Evolutionary conservation across 768 basidiomycete species (phyloP).

Genomic region (Amanita molliuscula): DNA sequence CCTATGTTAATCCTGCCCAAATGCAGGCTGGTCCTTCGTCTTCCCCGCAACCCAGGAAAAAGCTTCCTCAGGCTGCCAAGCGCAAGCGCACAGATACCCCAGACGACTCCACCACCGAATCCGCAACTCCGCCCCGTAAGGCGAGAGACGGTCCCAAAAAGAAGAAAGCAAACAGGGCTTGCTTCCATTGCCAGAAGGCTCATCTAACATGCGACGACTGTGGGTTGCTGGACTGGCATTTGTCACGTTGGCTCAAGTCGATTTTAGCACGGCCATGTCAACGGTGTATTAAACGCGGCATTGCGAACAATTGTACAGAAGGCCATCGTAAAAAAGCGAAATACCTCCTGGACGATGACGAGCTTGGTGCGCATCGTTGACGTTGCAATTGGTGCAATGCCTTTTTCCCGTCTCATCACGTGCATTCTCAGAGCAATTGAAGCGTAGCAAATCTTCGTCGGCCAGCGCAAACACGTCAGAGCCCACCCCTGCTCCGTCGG

Average conservation of each 20-base stretch:
- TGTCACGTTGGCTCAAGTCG: conserved; percentile 8
- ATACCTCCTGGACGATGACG: conserved; percentile 89
- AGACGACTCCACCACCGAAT: conserved; percentile 43
- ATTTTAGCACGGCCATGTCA: conserved; percentile 86
- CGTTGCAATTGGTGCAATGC: conserved; percentile 15
- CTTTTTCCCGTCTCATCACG: conserved; percentile 21
- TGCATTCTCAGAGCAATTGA: conserved; percentile 35
- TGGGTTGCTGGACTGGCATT: conserved; percentile 31
- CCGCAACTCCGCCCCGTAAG: conserved; percentile 34
- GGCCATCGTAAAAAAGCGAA: conserved; percentile 98
- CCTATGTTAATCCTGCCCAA: conserved; percentile 33
- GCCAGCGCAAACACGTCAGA: conserved; percentile 17
- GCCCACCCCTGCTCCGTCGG: conserved; percentile 22
- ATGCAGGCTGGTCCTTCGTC: conserved; percentile 35
- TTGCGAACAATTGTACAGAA: conserved; percentile 81
- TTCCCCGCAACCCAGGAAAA: conserved; percentile 27
- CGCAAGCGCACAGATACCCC: conserved; percentile 55
- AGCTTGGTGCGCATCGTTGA: conserved; percentile 54
- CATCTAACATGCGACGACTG: conserved; percentile 98
- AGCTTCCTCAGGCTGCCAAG: conserved; percentile 27
- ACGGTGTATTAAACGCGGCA: conserved; percentile 89
- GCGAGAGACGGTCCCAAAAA: conserved; percentile 76
- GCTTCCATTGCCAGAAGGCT: conserved; percentile 93
- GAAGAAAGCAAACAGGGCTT: conserved; percentile 92
- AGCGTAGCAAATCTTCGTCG: conserved; percentile 30